Percentiles rank a stretch among this genome's conserved stretches.
Conservation (phyloP, 345 rosid species). For the Eucalyptus marginata region DNA sequence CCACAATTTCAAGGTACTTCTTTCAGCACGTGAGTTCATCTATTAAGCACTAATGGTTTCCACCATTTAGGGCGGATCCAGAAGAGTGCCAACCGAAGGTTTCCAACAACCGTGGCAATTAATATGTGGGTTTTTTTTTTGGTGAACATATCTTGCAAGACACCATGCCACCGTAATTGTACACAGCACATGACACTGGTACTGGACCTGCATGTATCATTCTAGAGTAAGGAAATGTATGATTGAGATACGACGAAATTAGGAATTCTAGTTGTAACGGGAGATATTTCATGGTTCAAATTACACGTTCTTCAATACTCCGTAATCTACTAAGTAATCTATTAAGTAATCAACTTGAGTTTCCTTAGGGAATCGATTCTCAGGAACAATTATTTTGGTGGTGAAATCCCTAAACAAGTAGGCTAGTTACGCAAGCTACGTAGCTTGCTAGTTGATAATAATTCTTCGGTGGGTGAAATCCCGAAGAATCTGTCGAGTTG, state of each 20-base stretch:
- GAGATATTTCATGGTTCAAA: background rate
- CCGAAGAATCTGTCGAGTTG: too few relatives aligned
- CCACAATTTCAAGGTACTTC: background rate
- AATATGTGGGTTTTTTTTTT: rapidly evolving
- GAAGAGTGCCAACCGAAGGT: background rate
- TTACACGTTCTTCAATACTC: background rate
- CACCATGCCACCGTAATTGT: rapidly evolving
- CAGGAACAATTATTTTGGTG: too few relatives aligned
- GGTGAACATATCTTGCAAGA: background rate
- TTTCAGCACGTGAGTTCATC: background rate
- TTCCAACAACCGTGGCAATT: background rate
- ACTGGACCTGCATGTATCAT: background rate
- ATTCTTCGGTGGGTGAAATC: too few relatives aligned
- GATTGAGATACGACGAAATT: rapidly evolving
- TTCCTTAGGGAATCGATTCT: rapidly evolving
- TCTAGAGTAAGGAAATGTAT: background rate
- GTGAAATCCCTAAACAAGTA: too few relatives aligned
- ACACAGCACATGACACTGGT: rapidly evolving
- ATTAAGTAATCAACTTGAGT: background rate
- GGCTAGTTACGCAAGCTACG: too few relatives aligned
- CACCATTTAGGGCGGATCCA: background rate
- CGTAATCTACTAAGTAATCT: rapidly evolving
- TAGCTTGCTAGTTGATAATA: too few relatives aligned
- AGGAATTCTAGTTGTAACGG: too few relatives aligned
- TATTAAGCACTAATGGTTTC: background rate